Base-by-base conservation (phyloP, 306 rosid genomes). In the Fragaria vesca region DNA sequence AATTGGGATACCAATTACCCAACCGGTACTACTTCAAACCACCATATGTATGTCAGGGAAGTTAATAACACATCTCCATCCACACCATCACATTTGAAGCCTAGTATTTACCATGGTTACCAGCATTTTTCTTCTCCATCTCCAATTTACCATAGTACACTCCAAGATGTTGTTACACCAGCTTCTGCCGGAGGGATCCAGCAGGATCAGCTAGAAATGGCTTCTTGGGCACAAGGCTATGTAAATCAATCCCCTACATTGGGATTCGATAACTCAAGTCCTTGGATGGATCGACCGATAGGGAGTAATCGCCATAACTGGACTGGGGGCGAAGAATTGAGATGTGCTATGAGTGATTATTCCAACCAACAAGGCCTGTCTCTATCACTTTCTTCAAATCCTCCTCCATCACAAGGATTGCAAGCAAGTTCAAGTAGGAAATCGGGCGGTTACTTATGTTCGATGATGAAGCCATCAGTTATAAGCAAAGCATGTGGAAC, bases 361-460 rank as follows among this genome's bases (percentile, higher is more conserved):
- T 74, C 88, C n/a, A 85, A 86, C 79, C 87, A 85, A 38, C 99
- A 93, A 61, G 93, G 96, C 38, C 76, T 95, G 12, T 91, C 97
- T 12, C 81, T 95, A 18, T 89, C 99, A 12, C 96, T 95, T 3
- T 89, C 99, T 12, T 92, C 97, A 4, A 92, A 90, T 69, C 69
- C 94, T 4, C 82, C 83, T 63, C 85, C 12, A 87, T 77, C 88
- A 12, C 82, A 83, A 47, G 82, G 83, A 30, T 65, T 83, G 67
- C 83, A 81, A 13, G 75, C 79, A 34, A 80, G 74, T 9, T n/a
- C 40, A 54, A 32, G 12, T 63, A 42, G 45, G 63, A 81, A 78
- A 52, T 67, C 85, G 65, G 57, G 52, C 8, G 55, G 54, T 32
- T 52, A 38, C 71, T 50, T 81, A 24, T 66, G 84, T 62, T 55